phyloP scores from a whole-genome alignment of 257 asterid species.

The Solanum rostratum region DNA sequence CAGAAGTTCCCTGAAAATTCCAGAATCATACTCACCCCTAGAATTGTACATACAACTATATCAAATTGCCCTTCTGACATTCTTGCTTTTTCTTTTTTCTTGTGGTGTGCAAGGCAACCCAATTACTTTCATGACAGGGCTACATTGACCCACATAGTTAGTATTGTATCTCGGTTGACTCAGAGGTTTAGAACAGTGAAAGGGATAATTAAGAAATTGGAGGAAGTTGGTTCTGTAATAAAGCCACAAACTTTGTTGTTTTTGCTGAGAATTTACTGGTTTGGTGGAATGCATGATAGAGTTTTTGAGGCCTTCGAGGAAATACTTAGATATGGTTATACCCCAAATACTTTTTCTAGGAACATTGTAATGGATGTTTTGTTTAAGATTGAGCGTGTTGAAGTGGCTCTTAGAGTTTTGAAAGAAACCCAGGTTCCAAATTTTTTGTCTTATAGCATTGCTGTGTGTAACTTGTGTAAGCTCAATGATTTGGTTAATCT shows the following conservation, averaged over 20 bases:
- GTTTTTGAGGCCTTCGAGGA: slow-evolving; percentile 43
- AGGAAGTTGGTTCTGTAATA: slow-evolving; percentile 31
- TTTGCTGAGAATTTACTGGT: slow-evolving; percentile 64
- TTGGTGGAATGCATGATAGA: slow-evolving; percentile 50
- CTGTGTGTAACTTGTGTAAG: slow-evolving; percentile 54
- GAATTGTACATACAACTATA: slow-evolving; percentile 35
- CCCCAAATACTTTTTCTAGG: slow-evolving; percentile 48
- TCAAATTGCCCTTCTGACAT: slow-evolving; percentile 51
- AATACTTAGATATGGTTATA: slow-evolving; percentile 35
- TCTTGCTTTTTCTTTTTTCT: slow-evolving; percentile 41
- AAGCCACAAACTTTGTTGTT: slow-evolving; percentile 60
- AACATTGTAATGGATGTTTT: slow-evolving; percentile 56
- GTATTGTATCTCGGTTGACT: slow-evolving; percentile 43
- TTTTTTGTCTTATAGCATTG: slow-evolving; percentile 60
- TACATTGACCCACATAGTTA: slow-evolving; percentile 44
- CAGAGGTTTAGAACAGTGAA: slow-evolving; percentile 28
- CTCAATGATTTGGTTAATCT: slow-evolving; percentile 35
- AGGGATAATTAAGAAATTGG: slow-evolving; percentile 34
- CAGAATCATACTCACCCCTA: slow-evolving; percentile 27
- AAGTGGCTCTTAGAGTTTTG: slow-evolving; percentile 40
- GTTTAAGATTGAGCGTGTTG: slow-evolving; percentile 37
- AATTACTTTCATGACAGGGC: slow-evolving; percentile 53
- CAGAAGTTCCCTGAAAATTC: background rate
- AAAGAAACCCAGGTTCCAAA: slow-evolving; percentile 40
- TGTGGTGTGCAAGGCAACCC: slow-evolving; percentile 69